Conservation (phyloP, 1,284 basidiomycete genomes). For the Macrocystidia cucumis region DNA sequence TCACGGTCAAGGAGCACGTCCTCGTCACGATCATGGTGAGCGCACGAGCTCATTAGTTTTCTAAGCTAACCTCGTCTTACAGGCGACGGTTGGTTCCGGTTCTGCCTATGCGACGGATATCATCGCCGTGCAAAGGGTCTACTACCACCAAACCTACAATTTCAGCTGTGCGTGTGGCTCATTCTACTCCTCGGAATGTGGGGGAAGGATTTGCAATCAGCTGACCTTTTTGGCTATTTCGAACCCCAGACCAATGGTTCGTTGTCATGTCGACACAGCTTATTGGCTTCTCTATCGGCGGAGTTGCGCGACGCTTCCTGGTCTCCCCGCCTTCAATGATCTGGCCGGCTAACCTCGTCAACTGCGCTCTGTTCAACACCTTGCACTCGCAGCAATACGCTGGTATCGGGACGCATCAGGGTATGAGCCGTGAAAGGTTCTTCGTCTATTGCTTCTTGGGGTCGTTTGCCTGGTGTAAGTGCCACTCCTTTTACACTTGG, state of each 20-base stretch:
- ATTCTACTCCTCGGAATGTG: constrained; percentile 6
- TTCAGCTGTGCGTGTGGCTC: constrained; percentile 18
- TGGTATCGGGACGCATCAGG: constrained; percentile 56
- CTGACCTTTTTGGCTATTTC: no score
- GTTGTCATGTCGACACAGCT: constrained; percentile 61
- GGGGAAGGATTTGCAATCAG: constrained; percentile 1
- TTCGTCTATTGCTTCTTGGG: constrained; percentile 33
- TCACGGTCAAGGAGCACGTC: constrained; percentile 54
- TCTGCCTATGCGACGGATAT: constrained; percentile 62
- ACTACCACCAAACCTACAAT: constrained; percentile 33
- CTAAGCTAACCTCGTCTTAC: neutral
- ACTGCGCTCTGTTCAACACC: constrained; percentile 72
- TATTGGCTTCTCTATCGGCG: constrained; percentile 64
- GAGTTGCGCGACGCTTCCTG: constrained; percentile 54
- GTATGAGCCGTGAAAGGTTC: constrained; percentile 69
- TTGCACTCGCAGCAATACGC: constrained; percentile 56
- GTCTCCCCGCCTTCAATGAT: constrained; percentile 79
- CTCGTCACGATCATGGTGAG: constrained; percentile 58
- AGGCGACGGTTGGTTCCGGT: constrained; percentile 51
- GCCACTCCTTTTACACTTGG: neutral
- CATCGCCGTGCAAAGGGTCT: constrained; percentile 54
- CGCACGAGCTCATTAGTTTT: no score
- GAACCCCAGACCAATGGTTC: constrained; percentile 42
- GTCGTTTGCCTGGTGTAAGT: constrained; percentile 56
- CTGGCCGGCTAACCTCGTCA: constrained; percentile 76